phyloP scores from a whole-genome alignment of 1,139 yeast species.

The Taphrina communis region DNA sequence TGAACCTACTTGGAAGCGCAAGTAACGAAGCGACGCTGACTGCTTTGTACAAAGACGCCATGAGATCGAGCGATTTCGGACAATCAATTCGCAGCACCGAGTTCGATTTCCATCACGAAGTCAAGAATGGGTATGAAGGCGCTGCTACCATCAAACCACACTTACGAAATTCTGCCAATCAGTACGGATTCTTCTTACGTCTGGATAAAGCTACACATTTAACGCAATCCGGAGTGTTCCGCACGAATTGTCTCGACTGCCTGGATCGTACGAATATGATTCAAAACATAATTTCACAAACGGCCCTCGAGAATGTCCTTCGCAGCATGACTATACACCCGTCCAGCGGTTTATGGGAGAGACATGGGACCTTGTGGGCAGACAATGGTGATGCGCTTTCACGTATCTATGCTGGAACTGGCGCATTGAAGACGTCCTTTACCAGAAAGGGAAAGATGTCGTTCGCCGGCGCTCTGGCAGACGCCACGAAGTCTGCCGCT shows the following conservation, averaged over 20 bases:
- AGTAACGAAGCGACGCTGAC: constrained; percentile 77
- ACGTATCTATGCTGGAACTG: constrained; percentile 95
- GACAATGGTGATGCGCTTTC: constrained; percentile 98
- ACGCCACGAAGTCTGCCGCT: constrained; percentile 93
- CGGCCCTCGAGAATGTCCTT: constrained; percentile 61
- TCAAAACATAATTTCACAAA: constrained; percentile 79
- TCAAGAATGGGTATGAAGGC: constrained; percentile 85
- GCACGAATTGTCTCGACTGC: constrained; percentile 94
- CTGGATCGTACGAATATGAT: constrained; percentile 91
- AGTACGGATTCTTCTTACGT: constrained; percentile 77
- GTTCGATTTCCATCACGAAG: constrained; percentile 93
- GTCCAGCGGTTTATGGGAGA: constrained; percentile 60
- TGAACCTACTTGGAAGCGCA: constrained; percentile 80
- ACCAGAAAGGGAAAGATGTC: constrained; percentile 96
- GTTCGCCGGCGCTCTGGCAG: constrained; percentile 92
- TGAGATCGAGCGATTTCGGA: constrained; percentile 53
- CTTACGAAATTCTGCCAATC: constrained; percentile 68
- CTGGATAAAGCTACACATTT: constrained; percentile 60
- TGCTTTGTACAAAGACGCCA: constrained; percentile 66
- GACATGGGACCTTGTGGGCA: constrained; percentile 91
- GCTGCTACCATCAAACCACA: constrained; percentile 73
- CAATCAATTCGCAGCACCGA: constrained; percentile 61
- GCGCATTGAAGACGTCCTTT: constrained; percentile 91
- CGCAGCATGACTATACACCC: constrained; percentile 22
- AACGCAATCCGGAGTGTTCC: constrained; percentile 85